Conservation (phyloP, 2,329 filamentous ascomycete species). For the Zelopaecilomyces penicillatus region DNA sequence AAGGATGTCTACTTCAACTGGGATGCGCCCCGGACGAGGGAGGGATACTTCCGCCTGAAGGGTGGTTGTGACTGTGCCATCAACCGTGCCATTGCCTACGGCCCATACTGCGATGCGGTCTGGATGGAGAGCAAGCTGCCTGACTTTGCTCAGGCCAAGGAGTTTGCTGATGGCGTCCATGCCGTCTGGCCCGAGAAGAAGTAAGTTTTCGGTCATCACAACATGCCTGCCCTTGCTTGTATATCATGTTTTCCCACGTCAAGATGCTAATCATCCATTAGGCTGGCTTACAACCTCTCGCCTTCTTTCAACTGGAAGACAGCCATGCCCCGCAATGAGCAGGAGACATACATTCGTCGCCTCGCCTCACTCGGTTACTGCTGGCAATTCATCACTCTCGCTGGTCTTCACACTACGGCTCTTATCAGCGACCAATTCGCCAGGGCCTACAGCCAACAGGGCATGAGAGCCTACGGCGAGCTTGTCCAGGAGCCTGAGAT, state of each 20-base stretch:
- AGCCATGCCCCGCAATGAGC: constrained; percentile 82
- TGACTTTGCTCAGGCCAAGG: constrained; percentile 81
- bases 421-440: constrained; percentile 87
- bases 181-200: constrained; percentile 95
- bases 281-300: constrained; percentile 94
- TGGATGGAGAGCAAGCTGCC: constrained; percentile 99
- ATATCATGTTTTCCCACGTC: too few relatives aligned
- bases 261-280: constrained; percentile 23
- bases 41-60: constrained; percentile 90
- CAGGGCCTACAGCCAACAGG: constrained; percentile 67
- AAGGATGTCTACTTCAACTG: constrained; percentile 87
- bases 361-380: constrained; percentile 86
- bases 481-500: constrained; percentile 98
- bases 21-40: constrained; percentile 85
- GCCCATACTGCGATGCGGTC: constrained; percentile 88
- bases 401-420: constrained; percentile 89
- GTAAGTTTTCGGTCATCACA: constrained; percentile 40
- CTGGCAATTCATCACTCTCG: constrained; percentile 99
- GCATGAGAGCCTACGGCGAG: constrained; percentile 96
- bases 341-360: constrained; percentile 94
- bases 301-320: constrained; percentile 99
- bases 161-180: constrained; percentile 91
- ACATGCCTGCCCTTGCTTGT: not conserved
- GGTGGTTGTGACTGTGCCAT: constrained; percentile 87
- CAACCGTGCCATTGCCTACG: constrained; percentile 85